Evolutionary conservation across 2,329 filamentous ascomycete species (phyloP).

Genomic region (Diplodia sapinea): DNA sequence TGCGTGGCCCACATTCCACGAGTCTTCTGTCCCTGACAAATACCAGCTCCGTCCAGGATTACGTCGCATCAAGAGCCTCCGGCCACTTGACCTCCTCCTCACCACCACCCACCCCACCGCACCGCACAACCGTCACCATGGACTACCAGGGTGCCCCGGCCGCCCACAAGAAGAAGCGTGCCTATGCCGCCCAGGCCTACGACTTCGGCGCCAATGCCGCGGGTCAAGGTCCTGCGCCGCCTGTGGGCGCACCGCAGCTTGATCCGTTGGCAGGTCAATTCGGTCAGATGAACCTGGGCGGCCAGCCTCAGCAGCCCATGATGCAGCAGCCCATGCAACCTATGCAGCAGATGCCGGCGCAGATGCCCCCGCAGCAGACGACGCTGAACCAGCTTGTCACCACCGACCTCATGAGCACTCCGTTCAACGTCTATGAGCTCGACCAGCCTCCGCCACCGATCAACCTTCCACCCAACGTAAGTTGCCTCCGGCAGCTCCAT

Average conservation of each 20-base stretch:
- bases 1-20: conserved; percentile 17
- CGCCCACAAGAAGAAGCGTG: conserved; percentile 79
- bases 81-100: conserved; percentile 28
- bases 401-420: conserved; percentile 88
- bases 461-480: conserved; percentile 86
- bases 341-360: conserved; percentile 50
- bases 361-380: conserved; percentile 31
- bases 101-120: conserved; percentile 14
- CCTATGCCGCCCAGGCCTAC: conserved; percentile 93
- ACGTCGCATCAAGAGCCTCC: conserved; percentile 32
- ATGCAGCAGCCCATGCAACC: conserved; percentile 52
- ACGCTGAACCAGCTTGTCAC: conserved; percentile 87
- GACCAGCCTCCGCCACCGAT: conserved; percentile 91
- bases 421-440: conserved; percentile 91
- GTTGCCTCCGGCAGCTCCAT: not conserved
- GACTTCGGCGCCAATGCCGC: conserved; percentile 85
- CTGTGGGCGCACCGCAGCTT: conserved; percentile 61
- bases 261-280: conserved; percentile 82
- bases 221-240: conserved; percentile 52
- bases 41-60: conserved; percentile 26
- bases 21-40: conserved; percentile 18
- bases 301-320: conserved; percentile 47
- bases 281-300: conserved; percentile 73
- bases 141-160: conserved; percentile 29
- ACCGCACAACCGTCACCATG: conserved; percentile 21